Evolutionary conservation across 306 rosid species (phyloP).

Genomic region (Malus fusca): DNA sequence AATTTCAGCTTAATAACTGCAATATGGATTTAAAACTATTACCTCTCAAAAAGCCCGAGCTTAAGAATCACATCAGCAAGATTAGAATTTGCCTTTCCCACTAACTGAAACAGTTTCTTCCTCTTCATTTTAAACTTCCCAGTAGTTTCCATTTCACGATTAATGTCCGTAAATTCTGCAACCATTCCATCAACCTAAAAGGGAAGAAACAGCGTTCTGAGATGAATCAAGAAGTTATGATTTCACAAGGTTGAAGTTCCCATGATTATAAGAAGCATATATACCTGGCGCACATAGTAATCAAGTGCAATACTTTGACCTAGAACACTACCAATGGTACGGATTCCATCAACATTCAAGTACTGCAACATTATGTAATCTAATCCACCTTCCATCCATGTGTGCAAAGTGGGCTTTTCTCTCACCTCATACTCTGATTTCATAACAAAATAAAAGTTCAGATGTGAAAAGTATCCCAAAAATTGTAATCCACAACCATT

Average conservation of each 20-base stretch:
- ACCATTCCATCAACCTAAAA: conserved; percentile 96
- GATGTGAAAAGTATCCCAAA: not conserved
- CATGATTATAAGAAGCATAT: conserved; percentile 1
- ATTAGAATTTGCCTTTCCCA: conserved; percentile 97
- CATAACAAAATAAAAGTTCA: conserved; percentile 12
- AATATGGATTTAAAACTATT: not conserved
- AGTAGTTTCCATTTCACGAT: conserved; percentile 95
- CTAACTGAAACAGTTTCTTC: conserved; percentile 91
- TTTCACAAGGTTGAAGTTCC: conserved; percentile 14
- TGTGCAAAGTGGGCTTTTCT: conserved; percentile 63
- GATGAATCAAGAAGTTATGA: conserved; percentile 8
- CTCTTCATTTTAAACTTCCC: conserved; percentile 95
- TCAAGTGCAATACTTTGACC: conserved; percentile 99
- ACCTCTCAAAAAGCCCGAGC: conserved; percentile 99
- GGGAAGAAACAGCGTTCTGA: conserved; percentile 2
- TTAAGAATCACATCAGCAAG: conserved; percentile 97
- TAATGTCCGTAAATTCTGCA: conserved; percentile 94
- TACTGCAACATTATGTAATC: conserved; percentile 96
- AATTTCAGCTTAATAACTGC: not conserved
- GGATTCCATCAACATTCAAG: conserved; percentile 83
- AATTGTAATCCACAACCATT: not conserved
- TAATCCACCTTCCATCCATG: conserved; percentile 97
- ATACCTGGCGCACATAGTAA: conserved; percentile 94
- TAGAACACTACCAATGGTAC: conserved; percentile 89
- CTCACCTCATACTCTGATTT: conserved; percentile 85